Evolutionary conservation across 148 eudicot genomes (phyloP).

Genomic region (Heliosperma pusillum): DNA sequence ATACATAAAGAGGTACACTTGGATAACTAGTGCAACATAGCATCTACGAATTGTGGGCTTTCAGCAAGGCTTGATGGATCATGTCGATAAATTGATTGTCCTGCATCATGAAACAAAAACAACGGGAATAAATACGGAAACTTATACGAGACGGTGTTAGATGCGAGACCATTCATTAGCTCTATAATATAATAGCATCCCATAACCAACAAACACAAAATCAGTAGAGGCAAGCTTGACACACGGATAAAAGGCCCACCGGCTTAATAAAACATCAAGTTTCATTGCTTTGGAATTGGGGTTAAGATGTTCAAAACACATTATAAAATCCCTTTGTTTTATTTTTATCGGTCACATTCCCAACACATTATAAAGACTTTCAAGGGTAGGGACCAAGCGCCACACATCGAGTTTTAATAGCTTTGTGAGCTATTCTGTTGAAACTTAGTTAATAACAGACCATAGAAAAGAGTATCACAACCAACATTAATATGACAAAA

Average conservation of each 20-base stretch:
- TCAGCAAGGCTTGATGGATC: conserved; percentile 49
- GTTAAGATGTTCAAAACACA: background rate
- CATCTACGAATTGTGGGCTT: conserved; percentile 41
- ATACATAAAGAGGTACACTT: conserved; percentile 23
- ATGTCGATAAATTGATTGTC: conserved; percentile 62
- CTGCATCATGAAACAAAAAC: conserved; percentile 23
- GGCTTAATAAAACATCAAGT: background rate
- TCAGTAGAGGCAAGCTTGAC: background rate
- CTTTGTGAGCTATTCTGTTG: too few relatives aligned
- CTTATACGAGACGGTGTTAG: too few relatives aligned
- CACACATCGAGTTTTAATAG: too few relatives aligned
- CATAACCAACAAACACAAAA: background rate
- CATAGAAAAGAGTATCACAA: background rate
- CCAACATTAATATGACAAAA: background rate
- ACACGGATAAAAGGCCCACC: background rate
- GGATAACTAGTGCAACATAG: background rate
- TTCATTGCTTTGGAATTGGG: background rate
- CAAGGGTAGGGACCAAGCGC: too few relatives aligned
- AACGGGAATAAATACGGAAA: too few relatives aligned
- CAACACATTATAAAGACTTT: too few relatives aligned
- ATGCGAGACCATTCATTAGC: too few relatives aligned
- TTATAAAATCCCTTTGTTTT: too few relatives aligned
- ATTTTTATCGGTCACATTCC: too few relatives aligned
- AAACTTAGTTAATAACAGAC: too few relatives aligned
- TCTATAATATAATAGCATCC: too few relatives aligned